Percentiles rank a stretch among this genome's conserved stretches.
Conservation (phyloP, 1,139 yeast species). For the Saccharomycopsis hybrid region DNA sequence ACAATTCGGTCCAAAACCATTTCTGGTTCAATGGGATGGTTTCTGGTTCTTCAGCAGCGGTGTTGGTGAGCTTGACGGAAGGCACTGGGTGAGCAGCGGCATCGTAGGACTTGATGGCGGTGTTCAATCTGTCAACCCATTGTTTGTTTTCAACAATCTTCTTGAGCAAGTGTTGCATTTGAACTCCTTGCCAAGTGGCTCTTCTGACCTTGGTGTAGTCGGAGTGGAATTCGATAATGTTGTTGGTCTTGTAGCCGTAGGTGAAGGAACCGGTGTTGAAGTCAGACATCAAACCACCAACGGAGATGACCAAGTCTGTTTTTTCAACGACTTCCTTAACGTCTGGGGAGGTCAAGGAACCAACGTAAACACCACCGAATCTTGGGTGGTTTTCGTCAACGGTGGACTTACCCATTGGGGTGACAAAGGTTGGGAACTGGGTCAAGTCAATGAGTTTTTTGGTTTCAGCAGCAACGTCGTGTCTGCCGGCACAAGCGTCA, state of each 20-base stretch:
- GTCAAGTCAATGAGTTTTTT: slow-evolving; percentile 57
- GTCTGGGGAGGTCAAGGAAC: slow-evolving; percentile 68
- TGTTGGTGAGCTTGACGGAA: slow-evolving; percentile 30
- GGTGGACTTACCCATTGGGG: slow-evolving; percentile 88
- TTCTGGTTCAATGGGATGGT: slow-evolving; percentile 54
- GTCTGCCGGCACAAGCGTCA: slow-evolving; percentile 85
- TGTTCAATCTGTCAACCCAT: slow-evolving; percentile 7
- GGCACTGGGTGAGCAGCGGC: slow-evolving; percentile 45
- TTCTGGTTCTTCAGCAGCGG: slow-evolving; percentile 29
- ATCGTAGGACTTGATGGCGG: slow-evolving; percentile 30
- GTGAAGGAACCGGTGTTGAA: slow-evolving; percentile 89
- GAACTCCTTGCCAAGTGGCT: slow-evolving; percentile 72
- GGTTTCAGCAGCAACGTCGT: slow-evolving; percentile 59
- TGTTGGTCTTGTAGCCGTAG: slow-evolving; percentile 71
- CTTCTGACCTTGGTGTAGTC: slow-evolving; percentile 71
- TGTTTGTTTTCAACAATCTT: slow-evolving; percentile 33
- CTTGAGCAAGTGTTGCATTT: slow-evolving; percentile 64
- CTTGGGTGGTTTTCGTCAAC: slow-evolving; percentile 69
- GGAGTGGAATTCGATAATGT: slow-evolving; percentile 85
- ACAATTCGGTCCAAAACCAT: slow-evolving; percentile 75
- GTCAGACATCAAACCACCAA: slow-evolving; percentile 81
- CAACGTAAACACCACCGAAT: slow-evolving; percentile 85
- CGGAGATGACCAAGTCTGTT: slow-evolving; percentile 69
- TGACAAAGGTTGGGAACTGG: slow-evolving; percentile 76
- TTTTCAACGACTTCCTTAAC: slow-evolving; percentile 71